phyloP scores from a whole-genome alignment of 2,329 filamentous ascomycete genomes.

The Monilinia fructigena region DNA sequence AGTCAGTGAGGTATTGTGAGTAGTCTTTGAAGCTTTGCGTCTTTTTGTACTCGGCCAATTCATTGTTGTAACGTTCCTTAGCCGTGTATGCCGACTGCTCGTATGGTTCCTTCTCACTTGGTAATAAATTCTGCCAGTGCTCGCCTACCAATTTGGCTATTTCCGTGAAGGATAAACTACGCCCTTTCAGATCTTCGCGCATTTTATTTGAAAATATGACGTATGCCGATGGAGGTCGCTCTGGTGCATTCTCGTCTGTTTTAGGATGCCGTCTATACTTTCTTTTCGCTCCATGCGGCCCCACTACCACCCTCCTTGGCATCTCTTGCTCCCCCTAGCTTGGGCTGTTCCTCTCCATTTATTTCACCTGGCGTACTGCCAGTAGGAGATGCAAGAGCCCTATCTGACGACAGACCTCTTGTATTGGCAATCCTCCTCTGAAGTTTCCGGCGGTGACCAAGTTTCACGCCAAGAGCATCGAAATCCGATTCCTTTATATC shows the following conservation, averaged over 20 bases:
- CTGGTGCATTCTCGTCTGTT: constrained; percentile 77
- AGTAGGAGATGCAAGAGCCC: constrained; percentile 40
- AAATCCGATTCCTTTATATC: constrained; percentile 84
- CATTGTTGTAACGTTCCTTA: constrained; percentile 75
- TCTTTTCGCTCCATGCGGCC: constrained; percentile 55
- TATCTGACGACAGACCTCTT: constrained; percentile 53
- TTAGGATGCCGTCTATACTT: constrained; percentile 79
- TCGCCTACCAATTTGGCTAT: constrained; percentile 82
- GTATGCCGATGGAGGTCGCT: constrained; percentile 78
- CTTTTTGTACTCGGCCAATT: constrained; percentile 74
- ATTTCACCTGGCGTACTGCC: constrained; percentile 56
- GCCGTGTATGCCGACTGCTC: constrained; percentile 69
- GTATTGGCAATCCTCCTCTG: constrained; percentile 78
- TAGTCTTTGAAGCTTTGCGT: constrained; percentile 68
- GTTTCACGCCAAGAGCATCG: constrained; percentile 72
- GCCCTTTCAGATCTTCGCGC: constrained; percentile 73
- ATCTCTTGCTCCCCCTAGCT: constrained; percentile 49
- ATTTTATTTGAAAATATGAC: constrained; percentile 85
- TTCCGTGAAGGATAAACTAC: constrained; percentile 76
- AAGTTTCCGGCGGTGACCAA: constrained; percentile 82
- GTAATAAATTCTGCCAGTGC: constrained; percentile 71
- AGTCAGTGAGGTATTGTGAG: constrained; percentile 70
- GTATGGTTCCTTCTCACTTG: constrained; percentile 67
- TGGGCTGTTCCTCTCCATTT: constrained; percentile 52
- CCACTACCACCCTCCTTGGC: constrained; percentile 45